Conservation (phyloP, 306 rosid species). For the Cicer cuneatum region DNA sequence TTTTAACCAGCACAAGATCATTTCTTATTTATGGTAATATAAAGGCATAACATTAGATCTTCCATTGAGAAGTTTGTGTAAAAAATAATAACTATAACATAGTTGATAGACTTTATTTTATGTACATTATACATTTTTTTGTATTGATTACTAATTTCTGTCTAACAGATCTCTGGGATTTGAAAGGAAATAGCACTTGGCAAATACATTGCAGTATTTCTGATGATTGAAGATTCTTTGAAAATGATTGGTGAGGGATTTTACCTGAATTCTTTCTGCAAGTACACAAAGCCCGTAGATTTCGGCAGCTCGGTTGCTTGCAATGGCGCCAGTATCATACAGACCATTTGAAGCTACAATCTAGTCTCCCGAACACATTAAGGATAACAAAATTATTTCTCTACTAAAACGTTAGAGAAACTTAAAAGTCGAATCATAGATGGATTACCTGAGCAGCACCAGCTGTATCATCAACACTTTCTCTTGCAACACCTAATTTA, state of each 20-base stretch:
- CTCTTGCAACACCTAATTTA: slow-evolving; percentile 63
- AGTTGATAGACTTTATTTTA: background rate
- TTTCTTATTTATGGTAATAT: slow-evolving; percentile 34
- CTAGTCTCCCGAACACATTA: slow-evolving; percentile 40
- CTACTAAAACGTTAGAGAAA: slow-evolving; percentile 15
- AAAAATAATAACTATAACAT: slow-evolving; percentile 24
- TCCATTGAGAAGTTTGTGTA: background rate
- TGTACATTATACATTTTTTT: slow-evolving; percentile 5
- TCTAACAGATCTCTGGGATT: background rate
- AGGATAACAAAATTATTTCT: slow-evolving; percentile 35
- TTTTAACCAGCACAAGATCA: slow-evolving; percentile 16
- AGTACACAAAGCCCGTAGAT: slow-evolving; percentile 67
- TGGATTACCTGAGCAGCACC: slow-evolving; percentile 70
- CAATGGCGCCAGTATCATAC: slow-evolving; percentile 62
- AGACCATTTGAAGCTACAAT: slow-evolving; percentile 54
- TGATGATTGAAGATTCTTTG: background rate
- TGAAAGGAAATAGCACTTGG: slow-evolving; percentile 32
- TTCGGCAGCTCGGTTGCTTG: slow-evolving; percentile 66
- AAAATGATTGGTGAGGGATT: slow-evolving; percentile 25
- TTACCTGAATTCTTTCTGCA: slow-evolving; percentile 67
- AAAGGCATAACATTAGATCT: slow-evolving; percentile 6
- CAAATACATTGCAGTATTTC: too few relatives aligned
- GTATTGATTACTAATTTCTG: background rate
- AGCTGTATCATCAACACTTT: slow-evolving; percentile 65
- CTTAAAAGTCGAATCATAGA: slow-evolving; percentile 13